phyloP scores from a whole-genome alignment of 2,329 filamentous ascomycete species.

The Penicillium sp. region DNA sequence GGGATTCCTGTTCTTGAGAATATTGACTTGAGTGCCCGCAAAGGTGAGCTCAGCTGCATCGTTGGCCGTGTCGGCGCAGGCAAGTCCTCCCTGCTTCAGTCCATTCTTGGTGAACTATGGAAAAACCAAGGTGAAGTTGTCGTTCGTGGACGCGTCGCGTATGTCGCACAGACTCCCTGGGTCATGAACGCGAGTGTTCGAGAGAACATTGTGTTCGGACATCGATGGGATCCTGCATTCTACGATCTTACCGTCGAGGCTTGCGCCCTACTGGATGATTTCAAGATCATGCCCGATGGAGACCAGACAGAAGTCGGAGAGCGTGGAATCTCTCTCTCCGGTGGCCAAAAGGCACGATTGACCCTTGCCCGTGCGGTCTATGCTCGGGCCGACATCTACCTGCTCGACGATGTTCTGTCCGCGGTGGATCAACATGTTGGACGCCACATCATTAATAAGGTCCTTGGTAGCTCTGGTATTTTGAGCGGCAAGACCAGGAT shows the following conservation, averaged over 20 bases:
- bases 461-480: conserved; percentile 82
- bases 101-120: conserved; percentile 88
- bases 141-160: conserved; percentile 80
- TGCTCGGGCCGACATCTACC: conserved; percentile 91
- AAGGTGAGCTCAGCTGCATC: conserved; percentile 90
- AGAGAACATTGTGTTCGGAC: conserved; percentile 96
- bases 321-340: conserved; percentile 91
- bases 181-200: conserved; percentile 97
- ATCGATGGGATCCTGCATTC: conserved; percentile 89
- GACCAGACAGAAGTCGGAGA: conserved; percentile 97
- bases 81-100: conserved; percentile 89
- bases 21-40: conserved; percentile 85
- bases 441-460: conserved; percentile 90
- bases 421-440: conserved; percentile 99
- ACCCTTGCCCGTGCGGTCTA: conserved; percentile 94
- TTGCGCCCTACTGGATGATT: conserved; percentile 88
- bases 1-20: conserved; percentile 70
- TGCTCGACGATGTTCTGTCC: conserved; percentile 91
- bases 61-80: conserved; percentile 93
- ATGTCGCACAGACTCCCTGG: conserved; percentile 92
- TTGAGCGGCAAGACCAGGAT: conserved; percentile 86
- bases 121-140: conserved; percentile 83
- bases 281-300: conserved; percentile 87
- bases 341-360: conserved; percentile 92
- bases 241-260: conserved; percentile 92